Percentiles rank a stretch among this genome's conserved stretches.
Evolutionary conservation across 768 basidiomycete genomes (phyloP).

Genomic region (Heimioporus sp.): DNA sequence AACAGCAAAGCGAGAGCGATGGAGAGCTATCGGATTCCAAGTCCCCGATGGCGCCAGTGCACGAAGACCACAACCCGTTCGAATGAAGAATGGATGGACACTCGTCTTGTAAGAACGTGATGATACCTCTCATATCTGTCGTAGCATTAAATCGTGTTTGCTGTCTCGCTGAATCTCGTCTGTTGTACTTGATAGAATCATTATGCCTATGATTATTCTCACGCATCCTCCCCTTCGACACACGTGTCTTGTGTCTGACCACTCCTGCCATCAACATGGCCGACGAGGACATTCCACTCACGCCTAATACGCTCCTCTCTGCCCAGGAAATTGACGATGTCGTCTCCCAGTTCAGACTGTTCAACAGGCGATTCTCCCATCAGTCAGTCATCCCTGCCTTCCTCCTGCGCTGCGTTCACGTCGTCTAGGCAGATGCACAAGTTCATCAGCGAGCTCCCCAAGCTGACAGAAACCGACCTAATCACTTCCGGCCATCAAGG

Average conservation of each 20-base stretch:
- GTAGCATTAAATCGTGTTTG: conserved; percentile 20
- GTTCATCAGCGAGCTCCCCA: conserved; percentile 47
- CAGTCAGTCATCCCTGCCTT: conserved; percentile 17
- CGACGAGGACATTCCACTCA: conserved; percentile 10
- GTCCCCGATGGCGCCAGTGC: conserved; percentile 30
- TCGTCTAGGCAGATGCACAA: conserved; percentile 32
- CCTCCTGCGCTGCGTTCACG: conserved; percentile 6
- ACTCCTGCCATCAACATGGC: conserved; percentile 14
- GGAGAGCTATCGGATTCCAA: conserved; percentile 36
- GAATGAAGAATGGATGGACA: conserved; percentile 11
- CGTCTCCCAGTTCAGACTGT: conserved; percentile 29
- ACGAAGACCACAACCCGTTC: conserved; percentile 77
- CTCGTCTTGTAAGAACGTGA: conserved; percentile 26
- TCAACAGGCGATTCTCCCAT: conserved; percentile 23
- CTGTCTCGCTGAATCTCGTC: conserved; percentile 31
- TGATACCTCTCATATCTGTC: conserved; percentile 22
- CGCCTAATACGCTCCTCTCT: conserved; percentile 8
- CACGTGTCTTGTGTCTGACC: too few relatives aligned
- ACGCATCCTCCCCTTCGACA: conserved; percentile 13
- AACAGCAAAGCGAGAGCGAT: conserved; percentile 36
- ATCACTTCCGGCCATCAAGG: conserved; percentile 48
- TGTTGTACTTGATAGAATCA: conserved; percentile 22
- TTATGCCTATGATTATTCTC: conserved; percentile 27
- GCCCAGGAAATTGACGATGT: conserved; percentile 32
- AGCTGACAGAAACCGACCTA: conserved; percentile 50